phyloP scores from a whole-genome alignment of 2,329 filamentous ascomycete species.

The Phialophora tarda region DNA sequence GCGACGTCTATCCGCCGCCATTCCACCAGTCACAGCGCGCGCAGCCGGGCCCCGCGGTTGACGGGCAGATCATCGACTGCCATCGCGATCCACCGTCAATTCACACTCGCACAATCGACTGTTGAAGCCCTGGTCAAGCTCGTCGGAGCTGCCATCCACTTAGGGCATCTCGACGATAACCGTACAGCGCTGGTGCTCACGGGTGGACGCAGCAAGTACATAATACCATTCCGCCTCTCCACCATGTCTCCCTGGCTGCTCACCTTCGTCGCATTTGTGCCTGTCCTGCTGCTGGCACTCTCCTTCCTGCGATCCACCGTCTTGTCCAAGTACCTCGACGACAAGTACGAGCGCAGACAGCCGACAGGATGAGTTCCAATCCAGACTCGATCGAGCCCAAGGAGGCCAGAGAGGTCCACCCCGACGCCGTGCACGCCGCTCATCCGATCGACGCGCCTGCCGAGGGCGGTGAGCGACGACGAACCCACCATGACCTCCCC shows the following conservation, averaged over 20 bases:
- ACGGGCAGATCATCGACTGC: conserved; percentile 12
- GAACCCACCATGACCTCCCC: conserved; percentile 34
- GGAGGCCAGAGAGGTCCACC: conserved; percentile 1
- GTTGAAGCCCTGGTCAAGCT: conserved; percentile 5
- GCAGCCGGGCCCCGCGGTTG: neutral
- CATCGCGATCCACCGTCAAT: conserved; percentile 11
- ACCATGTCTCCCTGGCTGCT: conserved; percentile 36
- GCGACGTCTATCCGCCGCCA: neutral
- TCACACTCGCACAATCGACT: conserved; percentile 9
- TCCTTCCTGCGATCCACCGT: conserved; percentile 38
- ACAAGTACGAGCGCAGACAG: conserved; percentile 30
- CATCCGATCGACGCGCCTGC: conserved; percentile 21
- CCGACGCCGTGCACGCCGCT: neutral
- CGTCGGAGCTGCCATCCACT: conserved; percentile 17
- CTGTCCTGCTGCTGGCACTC: conserved; percentile 34
- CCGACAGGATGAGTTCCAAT: conserved; percentile 25
- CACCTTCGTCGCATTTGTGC: conserved; percentile 34
- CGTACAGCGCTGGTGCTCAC: conserved; percentile 13
- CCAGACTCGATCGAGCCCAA: conserved; percentile 23
- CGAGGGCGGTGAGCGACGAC: conserved; percentile 23
- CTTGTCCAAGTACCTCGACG: conserved; percentile 39
- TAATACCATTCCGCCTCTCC: conserved; percentile 16
- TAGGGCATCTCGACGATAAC: conserved; percentile 12
- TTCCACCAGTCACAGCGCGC: conserved; percentile 11
- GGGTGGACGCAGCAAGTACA: neutral